Base-by-base conservation (phyloP, 2,329 filamentous ascomycete species). In the Fusarium humuli region DNA sequence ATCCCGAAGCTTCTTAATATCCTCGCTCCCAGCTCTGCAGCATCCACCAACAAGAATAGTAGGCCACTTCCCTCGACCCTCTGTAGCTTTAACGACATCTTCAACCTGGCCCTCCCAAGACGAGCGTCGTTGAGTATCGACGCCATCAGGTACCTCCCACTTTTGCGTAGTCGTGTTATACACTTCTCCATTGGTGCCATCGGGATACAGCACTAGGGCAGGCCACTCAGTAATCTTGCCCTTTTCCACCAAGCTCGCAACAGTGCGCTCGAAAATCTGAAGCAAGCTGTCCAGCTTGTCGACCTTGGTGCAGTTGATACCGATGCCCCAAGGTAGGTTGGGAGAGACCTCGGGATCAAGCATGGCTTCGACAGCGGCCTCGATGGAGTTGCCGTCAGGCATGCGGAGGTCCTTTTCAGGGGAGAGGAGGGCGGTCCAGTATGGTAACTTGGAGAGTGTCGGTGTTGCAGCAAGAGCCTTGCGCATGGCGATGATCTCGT, bases 301-400 rank as follows among this genome's bases (percentile, higher is more conserved):
- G 34, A 92, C 84, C 76, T 90, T 91, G 40, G 86, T 92, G 77
- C 90, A 92, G 78, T 92, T 92, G 73, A 92, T 85, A 3, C 90
- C 90, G 25, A 92, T 83, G 0, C 86, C 90, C 86, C 86, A 90
- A 0, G 90, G 90, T 6, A 78, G 65, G 7, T 67, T 71, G 2
- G 50, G 16, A 1, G 74, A 73, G 7, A 76, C 23, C 2, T 59
- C 52, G 0, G 69, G 73, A 37, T 78, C 76, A 5, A 85, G 74
- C 81, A 84, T 82, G 8, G 79, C 77, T 14, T 73, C 66, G 18
- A 82, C 74, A 8, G 79, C 77, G 7, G 75, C 67, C 23, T 78
- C 76, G 4, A 79, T 79, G 5, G 75, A 77, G 66, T 80, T 86
- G 3, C 88, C 88, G 71, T 91, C 89, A 0, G 90, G 89, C 25